Conservation (phyloP, 1,284 basidiomycete genomes). For the Retiboletus flavoniger region DNA sequence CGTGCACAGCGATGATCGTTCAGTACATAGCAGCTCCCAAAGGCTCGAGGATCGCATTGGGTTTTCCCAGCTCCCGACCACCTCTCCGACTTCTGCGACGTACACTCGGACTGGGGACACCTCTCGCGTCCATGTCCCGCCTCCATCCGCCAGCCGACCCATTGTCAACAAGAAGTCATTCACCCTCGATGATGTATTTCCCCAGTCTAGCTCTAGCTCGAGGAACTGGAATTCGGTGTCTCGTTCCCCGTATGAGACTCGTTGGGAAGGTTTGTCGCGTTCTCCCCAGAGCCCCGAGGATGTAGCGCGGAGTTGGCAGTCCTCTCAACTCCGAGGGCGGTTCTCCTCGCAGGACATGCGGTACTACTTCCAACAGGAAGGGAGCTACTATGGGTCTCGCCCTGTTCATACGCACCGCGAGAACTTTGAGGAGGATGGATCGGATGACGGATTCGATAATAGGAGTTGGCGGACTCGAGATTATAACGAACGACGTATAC, state of each 20-base stretch:
- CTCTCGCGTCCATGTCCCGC: constrained; percentile 23
- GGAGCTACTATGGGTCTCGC: constrained; percentile 11
- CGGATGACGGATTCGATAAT: constrained; percentile 34
- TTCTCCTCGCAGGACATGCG: constrained; percentile 35
- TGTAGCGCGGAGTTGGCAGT: constrained; percentile 31
- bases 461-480: constrained; percentile 33
- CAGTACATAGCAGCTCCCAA: constrained; percentile 15
- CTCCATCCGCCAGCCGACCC: constrained; percentile 34
- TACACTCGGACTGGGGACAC: constrained; percentile 17
- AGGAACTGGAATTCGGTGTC: constrained; percentile 22
- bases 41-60: constrained; percentile 18
- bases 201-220: constrained; percentile 24
- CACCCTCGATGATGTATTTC: constrained; percentile 26
- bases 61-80: constrained; percentile 7
- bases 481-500: constrained; percentile 34
- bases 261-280: constrained; percentile 30
- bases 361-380: constrained; percentile 24
- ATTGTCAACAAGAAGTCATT: constrained; percentile 32
- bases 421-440: constrained; percentile 36
- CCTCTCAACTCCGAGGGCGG: constrained; percentile 25
- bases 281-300: constrained; percentile 34
- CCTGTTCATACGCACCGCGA: constrained; percentile 30
- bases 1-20: constrained; percentile 25
- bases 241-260: constrained; percentile 30
- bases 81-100: constrained; percentile 15